Base-by-base conservation (phyloP, 2,329 filamentous ascomycete species). In the Colletotrichum incanum region DNA sequence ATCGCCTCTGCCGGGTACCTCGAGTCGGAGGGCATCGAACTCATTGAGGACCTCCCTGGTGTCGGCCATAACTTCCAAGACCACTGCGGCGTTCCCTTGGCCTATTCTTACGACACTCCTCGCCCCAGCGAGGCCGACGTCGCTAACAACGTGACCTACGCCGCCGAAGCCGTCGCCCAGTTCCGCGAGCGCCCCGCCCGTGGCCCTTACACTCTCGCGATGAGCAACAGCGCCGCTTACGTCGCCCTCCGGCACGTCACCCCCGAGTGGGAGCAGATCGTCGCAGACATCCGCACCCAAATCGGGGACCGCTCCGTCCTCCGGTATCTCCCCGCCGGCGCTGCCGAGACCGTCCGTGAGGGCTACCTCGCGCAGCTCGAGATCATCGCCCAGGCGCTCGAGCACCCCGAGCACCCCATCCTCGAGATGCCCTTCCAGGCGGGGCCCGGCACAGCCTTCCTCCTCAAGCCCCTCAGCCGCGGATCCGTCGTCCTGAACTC, bases 11-110 rank as follows among this genome's bases (percentile, higher is more conserved):
- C 78, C 0, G 77, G 78, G 1, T 82, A 85, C 34, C 80, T 90
- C 3, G 65, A 82, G 14, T 76, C 80, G 18, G 81, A 85, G 58
- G 78, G 83, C 31, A 89, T 89, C 50, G 76, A 81, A 0, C 74
- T 86, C 2, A 71, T 89, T 5, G 80, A 81, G 5, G 82, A 87
- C 55, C 81, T 86, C 1, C 83, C 84, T 0, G 87, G 86, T 0
- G 87, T 89, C 1, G 88, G 87, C 6, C 80, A 87, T 74, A 85
- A 86, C 65, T 80, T 89, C 72, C 81, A 82, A 72, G 87, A 89
- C 65, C 83, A 84, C 74, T 59, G 67, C 54, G 67, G 34, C 34
- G n/a, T 45, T 20, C 56, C 49, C 56, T 37, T 77, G 7, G 20
- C 72, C n/a, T 74, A 39, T 39, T 73, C 67, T 6, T 74, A 73